Evolutionary conservation across 495 filamentous ascomycete species (phyloP), one percentile per base, ranked within the genome.

Genomic region (Xylaria palmicola): DNA sequence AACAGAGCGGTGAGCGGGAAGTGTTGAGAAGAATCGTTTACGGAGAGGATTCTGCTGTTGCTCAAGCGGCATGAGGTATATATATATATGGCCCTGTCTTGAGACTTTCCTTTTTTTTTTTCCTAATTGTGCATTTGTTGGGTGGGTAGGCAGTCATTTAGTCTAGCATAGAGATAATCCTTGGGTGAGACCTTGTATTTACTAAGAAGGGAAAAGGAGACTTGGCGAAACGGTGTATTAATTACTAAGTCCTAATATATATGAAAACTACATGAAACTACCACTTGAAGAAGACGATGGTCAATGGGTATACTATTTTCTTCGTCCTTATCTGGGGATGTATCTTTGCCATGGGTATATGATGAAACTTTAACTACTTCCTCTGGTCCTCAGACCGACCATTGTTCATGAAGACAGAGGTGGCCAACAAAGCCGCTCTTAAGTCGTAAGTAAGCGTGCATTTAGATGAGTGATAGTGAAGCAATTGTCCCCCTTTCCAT

Each of bases 1-100:
- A 87, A 62, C 85, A 87, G 72, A 90, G 86, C 73, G 90, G 89
- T 1, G 90, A 92, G 79, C 82, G 70, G 73, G 81, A 82, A 2
- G 76, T 81, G 62, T 59, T 93, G 65, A 80, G 80, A 62, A 75
- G 73, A 49, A 83, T 89, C 62, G 76, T 85, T 39, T 76, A 75
- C 62, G 72, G 72, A 17, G 69, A 75, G 63, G 47, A 45, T 27
- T 32, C 47, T 10, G 24, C 47, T 30, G 26, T 48, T 10, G 30
- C 43, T 13, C 9, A 41, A n/a, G 56, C 9, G 22, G 30, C 44
- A 40, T 49, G n/a, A 36, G n/a, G n/a, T n/a, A n/a, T n/a, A 40
- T 22, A 15, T 22, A 48, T 22, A 56, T n/a, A 32, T 3, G 26
- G 13, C 27, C 3, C 20, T 44, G 15, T 51, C n/a, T 9, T 7